Base-by-base conservation (phyloP, 2,329 filamentous ascomycete genomes). In the Tympanopsis confertula region DNA sequence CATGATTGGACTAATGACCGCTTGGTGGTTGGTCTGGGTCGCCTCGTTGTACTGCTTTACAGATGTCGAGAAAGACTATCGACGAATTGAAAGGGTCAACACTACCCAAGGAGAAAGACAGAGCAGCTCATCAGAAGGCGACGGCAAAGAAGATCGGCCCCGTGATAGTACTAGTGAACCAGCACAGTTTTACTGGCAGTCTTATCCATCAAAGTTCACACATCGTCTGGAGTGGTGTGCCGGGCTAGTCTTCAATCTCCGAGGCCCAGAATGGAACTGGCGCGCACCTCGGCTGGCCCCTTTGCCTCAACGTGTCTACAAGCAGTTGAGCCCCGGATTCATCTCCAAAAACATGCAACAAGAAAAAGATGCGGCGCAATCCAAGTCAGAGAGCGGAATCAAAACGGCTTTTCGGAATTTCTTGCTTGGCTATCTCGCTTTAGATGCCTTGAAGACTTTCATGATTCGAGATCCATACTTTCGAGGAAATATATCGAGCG, bases 381-480 rank as follows among this genome's bases (percentile, higher is more conserved):
- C 10, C n/a, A 28, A 28, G 24, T 13, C 30, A 7, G 30, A 33
- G 7, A 18, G 10, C 12, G 10, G 30, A 7, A 10, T 33, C 7
- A 33, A 18, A 7, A 18, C 15, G 5, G 48, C 48, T 7, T 43
- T 59, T 19, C 36, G 39, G 5, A 57, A 48, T 2, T 61, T 71
- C 14, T 14, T 68, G 5, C 48, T 57, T 30, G 59, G 60, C 40
- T 76, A 74, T 44, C 35, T 78, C 2, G 41, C 58, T 3, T 54
- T 79, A 7, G 76, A 81, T 47, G 32, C 62, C 1, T 44, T 76
- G 36, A 78, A 77, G 47, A 61, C 65, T 2, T 32, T 70, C 33
- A 66, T 71, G 52, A 68, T 71, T 46, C 62, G 66, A 44, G 75
- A 80, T 44, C 62, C 65, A 0, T 79, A 78, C 52, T 79, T 78